Base-by-base conservation (phyloP, 2,329 filamentous ascomycete species). In the Epichloe glyceriae region DNA sequence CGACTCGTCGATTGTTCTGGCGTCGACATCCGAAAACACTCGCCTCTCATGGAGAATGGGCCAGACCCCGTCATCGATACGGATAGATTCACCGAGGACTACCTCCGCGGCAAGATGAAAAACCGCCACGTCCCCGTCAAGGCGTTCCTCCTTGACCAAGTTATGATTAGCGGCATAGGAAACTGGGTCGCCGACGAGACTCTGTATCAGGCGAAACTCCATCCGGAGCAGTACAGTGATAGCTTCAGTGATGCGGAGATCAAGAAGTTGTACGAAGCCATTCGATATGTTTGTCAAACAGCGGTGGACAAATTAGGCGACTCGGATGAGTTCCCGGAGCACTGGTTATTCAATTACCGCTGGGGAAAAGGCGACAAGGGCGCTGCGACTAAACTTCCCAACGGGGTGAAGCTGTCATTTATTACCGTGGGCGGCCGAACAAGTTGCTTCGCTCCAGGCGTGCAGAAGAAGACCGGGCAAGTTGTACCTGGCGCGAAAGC, bases 141-240 rank as follows among this genome's bases (percentile, higher is more conserved):
- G 65, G 87, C 89, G 0, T 73, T 96, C 19, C 71, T 98, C 12
- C 74, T 97, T 3, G 88, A 97, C 62, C 93, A 98, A 67, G 76
- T 81, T 17, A 86, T 86, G 63, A 86, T 97, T 54, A 93, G 86
- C 60, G 93, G 93, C 7, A 87, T 98, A 55, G 93, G 93, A 0
- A 97, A 97, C 63, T 98, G 91, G 91, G 91, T 98, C 50, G 89
- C 85, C 1, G 93, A 98, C 62, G 93, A 98, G 65, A 83, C 95
- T 6, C 72, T 98, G 48, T 98, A 90, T 61, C 84, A 97, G 58
- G 86, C 93, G 5, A 82, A 78, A 47, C 76, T 97, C 15, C 91
- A 98, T 58, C 93, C 93, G 0, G 91, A 96, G 64, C 88, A 95
- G 64, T 94, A 94, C 68, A 88, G 85, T 67, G 83, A 96, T 61